These are phyloP conservation scores for Mercurialis annua DNA, from an alignment of 345 rosid genomes.

Conservation along the genomic window DNA sequence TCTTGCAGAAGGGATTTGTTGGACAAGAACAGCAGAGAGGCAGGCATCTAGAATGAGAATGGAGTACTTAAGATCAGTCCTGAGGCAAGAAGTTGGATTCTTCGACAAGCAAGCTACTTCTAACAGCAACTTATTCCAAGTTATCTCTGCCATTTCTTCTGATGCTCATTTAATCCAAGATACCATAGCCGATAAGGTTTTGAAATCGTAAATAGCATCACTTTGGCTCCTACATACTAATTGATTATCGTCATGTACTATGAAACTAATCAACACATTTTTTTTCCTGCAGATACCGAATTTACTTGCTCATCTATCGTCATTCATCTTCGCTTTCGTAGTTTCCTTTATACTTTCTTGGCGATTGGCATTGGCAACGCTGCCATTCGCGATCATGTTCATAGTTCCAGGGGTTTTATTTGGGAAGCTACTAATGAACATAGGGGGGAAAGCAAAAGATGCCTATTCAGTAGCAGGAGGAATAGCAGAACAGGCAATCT, in stretches of 20 bases:
- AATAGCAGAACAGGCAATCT: constrained; percentile 51
- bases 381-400: constrained; percentile 48
- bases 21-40: constrained; percentile 58
- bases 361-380: constrained; percentile 43
- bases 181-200: constrained; percentile 46
- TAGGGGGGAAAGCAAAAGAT: constrained; percentile 38
- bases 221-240: not conserved
- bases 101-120: constrained; percentile 42
- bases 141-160: constrained; percentile 41
- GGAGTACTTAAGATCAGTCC: constrained; percentile 43
- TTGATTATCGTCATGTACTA: not conserved
- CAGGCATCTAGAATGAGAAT: constrained; percentile 46
- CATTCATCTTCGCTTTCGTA: constrained; percentile 36
- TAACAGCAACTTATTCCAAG: constrained; percentile 36
- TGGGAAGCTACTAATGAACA: constrained; percentile 39
- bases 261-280: not conserved
- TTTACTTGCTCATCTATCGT: constrained; percentile 31
- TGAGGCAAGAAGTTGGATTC: constrained; percentile 51
- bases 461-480: constrained; percentile 47
- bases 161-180: constrained; percentile 49
- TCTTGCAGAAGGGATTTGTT: constrained; percentile 47
- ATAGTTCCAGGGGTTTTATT: constrained; percentile 40
- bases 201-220: not conserved
- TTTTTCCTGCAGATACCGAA: constrained; percentile 39
- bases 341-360: constrained; percentile 47